phyloP scores from a whole-genome alignment of 106 monocot genomes.

The Triglochin maritima region DNA sequence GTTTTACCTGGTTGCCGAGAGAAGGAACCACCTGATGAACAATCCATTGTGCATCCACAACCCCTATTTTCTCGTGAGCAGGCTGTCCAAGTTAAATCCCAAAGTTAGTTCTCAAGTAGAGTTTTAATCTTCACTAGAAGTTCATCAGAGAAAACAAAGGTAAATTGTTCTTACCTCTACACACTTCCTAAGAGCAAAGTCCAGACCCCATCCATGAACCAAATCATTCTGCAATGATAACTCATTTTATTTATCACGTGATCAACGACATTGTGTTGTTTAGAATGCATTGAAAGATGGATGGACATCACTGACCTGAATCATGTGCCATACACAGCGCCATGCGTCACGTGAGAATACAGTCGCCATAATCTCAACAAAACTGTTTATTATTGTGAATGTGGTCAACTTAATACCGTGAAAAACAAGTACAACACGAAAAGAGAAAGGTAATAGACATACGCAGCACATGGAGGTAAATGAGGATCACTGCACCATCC shows the following conservation, averaged over 20 bases:
- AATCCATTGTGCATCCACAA: conserved; percentile 25
- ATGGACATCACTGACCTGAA: conserved; percentile 35
- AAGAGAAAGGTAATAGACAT: conserved; percentile 6
- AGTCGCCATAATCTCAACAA: conserved; percentile 72
- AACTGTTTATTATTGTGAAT: conserved; percentile 15
- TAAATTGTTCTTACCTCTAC: conserved; percentile 7
- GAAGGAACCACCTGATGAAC: conserved; percentile 21
- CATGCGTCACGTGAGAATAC: conserved; percentile 68
- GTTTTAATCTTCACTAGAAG: too few species aligned
- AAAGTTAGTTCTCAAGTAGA: too few species aligned
- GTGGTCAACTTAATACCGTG: not conserved
- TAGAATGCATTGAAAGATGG: not conserved
- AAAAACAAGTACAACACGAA: not conserved
- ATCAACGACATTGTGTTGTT: not conserved
- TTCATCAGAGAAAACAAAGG: too few species aligned
- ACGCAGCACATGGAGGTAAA: conserved; percentile 55
- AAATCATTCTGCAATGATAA: conserved; percentile 13
- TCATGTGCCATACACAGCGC: conserved; percentile 84
- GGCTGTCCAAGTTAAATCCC: conserved; percentile 1
- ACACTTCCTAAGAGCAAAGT: conserved; percentile 15
- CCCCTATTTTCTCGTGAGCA: conserved; percentile 18
- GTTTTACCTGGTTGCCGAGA: conserved; percentile 32
- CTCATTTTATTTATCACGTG: not conserved
- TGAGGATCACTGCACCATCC: conserved; percentile 38
- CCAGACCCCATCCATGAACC: conserved; percentile 31